These are phyloP conservation scores for Samsoniella hepiali DNA, from an alignment of 2,329 filamentous ascomycete species.

Conservation along the genomic window DNA sequence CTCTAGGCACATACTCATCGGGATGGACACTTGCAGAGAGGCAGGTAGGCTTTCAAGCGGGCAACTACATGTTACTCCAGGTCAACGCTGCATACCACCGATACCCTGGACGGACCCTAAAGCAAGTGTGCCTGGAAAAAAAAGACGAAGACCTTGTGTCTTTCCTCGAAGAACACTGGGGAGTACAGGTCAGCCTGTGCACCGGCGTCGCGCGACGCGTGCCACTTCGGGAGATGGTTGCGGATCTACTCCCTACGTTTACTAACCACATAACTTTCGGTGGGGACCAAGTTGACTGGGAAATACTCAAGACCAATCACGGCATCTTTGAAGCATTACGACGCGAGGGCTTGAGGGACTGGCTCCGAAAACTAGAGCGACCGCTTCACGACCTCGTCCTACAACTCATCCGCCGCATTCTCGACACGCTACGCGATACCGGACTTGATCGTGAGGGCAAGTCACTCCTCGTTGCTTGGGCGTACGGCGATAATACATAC, in stretches of 20 bases:
- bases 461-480: neutral
- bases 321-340: neutral
- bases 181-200: neutral
- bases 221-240: neutral
- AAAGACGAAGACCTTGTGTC: neutral
- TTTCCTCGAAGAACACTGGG: neutral
- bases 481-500: neutral
- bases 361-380: neutral
- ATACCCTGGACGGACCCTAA: neutral
- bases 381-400: neutral
- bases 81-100: too few relatives aligned
- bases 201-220: neutral
- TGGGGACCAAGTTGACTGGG: neutral
- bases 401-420: neutral
- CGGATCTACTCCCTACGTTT: neutral
- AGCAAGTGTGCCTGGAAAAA: neutral
- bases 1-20: too few relatives aligned
- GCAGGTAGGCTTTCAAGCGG: too few relatives aligned
- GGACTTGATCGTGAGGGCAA: neutral
- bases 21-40: too few relatives aligned
- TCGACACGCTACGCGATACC: neutral
- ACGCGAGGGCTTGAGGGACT: neutral
- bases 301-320: neutral
- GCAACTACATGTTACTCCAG: too few relatives aligned
- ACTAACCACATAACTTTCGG: neutral